Conservation (phyloP, 345 rosid genomes). For the Lepidium sativum region DNA sequence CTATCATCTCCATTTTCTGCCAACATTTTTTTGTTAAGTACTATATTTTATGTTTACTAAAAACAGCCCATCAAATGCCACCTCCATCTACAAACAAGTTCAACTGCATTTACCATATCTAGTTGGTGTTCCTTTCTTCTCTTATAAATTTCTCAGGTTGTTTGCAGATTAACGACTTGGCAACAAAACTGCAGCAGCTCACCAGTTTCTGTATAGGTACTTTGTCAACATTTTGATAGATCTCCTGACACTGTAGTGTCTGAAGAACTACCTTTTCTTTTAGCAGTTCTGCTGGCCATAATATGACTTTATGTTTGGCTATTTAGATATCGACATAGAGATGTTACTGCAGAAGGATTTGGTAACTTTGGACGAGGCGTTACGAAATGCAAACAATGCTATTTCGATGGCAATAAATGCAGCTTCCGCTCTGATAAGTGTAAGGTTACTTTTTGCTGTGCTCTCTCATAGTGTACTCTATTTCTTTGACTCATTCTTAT, state of each 20-base stretch:
- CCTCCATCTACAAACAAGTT: neutral
- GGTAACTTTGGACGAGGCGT: conserved; percentile 86
- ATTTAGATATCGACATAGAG: conserved; percentile 77
- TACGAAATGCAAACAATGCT: conserved; percentile 78
- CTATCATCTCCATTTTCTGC: neutral
- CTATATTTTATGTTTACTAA: neutral
- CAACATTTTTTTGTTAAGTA: neutral
- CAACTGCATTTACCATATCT: neutral
- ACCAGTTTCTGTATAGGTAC: conserved; percentile 64
- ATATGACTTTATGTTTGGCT: conserved; percentile 14
- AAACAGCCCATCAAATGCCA: neutral
- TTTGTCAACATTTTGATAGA: neutral
- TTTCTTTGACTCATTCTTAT: neutral
- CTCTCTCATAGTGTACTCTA: neutral
- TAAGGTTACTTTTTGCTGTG: conserved; percentile 32
- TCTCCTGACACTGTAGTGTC: neutral
- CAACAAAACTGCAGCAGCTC: conserved; percentile 47
- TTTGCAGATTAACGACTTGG: conserved; percentile 65
- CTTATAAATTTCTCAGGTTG: neutral
- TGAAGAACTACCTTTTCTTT: neutral
- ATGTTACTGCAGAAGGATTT: conserved; percentile 66
- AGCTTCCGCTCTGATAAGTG: conserved; percentile 50
- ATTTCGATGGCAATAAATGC: conserved; percentile 70
- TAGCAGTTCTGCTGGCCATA: conserved; percentile 14
- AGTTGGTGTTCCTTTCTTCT: neutral